phyloP scores from a whole-genome alignment of 768 basidiomycete species.

The Phaeotremella fagi region DNA sequence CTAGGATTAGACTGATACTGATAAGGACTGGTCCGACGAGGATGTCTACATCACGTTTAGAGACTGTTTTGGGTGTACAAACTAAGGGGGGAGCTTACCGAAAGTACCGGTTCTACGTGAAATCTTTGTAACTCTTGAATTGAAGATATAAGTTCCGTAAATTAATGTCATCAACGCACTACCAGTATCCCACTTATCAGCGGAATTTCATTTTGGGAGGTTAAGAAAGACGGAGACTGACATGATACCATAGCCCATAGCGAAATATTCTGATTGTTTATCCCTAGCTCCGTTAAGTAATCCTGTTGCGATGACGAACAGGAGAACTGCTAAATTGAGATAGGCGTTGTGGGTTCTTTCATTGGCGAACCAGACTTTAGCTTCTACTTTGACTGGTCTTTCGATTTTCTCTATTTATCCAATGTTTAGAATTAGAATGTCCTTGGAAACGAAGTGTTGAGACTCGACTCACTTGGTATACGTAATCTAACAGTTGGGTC shows the following conservation, averaged over 20 bases:
- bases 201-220: no score
- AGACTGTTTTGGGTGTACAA: no score
- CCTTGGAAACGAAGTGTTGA: not conserved
- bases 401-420: slow-evolving; percentile 34
- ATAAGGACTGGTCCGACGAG: slow-evolving; percentile 78
- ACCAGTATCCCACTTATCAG: no score
- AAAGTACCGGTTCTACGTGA: slow-evolving; percentile 81
- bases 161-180: no score
- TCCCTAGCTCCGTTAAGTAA: slow-evolving; percentile 75
- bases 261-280: slow-evolving; percentile 66
- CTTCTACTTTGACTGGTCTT: slow-evolving; percentile 69
- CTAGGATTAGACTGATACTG: slow-evolving; percentile 75
- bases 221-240: slow-evolving; percentile 54
- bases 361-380: slow-evolving; percentile 97
- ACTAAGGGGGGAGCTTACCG: slow-evolving; percentile 54
- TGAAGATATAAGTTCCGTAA: slow-evolving; percentile 82
- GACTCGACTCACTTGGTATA: slow-evolving; percentile 36
- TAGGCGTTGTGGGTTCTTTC: slow-evolving; percentile 86
- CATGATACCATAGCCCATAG: slow-evolving; percentile 74
- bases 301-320: slow-evolving; percentile 78
- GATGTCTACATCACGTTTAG: slow-evolving; percentile 75
- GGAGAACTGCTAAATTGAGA: slow-evolving; percentile 75
- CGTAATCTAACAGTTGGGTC: slow-evolving; percentile 30
- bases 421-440: not conserved
- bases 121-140: slow-evolving; percentile 84